Conservation (phyloP, 257 asterid species). For the Parsonsia alboflavescens region DNA sequence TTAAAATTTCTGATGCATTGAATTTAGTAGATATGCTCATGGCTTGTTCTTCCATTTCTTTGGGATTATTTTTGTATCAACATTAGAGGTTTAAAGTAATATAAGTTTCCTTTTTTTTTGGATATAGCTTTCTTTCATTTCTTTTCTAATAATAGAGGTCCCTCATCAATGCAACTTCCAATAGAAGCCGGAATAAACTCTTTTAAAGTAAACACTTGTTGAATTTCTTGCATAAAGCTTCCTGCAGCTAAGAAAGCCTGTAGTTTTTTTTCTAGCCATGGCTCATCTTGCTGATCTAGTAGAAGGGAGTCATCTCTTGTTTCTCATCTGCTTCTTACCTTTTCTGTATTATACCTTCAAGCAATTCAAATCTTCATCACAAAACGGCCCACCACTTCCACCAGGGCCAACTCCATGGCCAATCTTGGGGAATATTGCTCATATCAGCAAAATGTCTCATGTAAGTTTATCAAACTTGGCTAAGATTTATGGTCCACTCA, state of each 20-base stretch:
- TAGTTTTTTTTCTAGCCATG: slow-evolving; percentile 2
- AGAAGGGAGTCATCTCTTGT: background rate
- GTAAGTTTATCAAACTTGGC: slow-evolving; percentile 29
- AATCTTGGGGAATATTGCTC: slow-evolving; percentile 31
- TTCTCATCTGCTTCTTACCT: slow-evolving; percentile 11
- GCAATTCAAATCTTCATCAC: slow-evolving; percentile 14
- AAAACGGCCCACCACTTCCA: slow-evolving; percentile 27
- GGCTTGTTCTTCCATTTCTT: no score
- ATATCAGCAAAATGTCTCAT: slow-evolving; percentile 21
- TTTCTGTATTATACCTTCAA: slow-evolving; percentile 11
- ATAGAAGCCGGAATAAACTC: background rate
- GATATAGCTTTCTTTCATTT: no score
- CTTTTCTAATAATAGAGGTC: no score
- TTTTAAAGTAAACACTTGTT: background rate
- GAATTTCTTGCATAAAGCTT: background rate
- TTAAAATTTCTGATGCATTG: no score
- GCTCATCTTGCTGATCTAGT: background rate
- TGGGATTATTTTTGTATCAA: no score
- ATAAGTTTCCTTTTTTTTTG: no score
- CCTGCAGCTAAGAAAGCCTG: background rate
- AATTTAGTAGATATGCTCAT: no score
- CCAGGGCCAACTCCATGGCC: slow-evolving; percentile 64
- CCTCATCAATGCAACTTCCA: background rate
- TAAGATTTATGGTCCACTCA: slow-evolving; percentile 35
- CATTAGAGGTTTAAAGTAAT: no score